Conservation (phyloP, 352 stramenopile genomes). For the Plasmopara muralis region DNA sequence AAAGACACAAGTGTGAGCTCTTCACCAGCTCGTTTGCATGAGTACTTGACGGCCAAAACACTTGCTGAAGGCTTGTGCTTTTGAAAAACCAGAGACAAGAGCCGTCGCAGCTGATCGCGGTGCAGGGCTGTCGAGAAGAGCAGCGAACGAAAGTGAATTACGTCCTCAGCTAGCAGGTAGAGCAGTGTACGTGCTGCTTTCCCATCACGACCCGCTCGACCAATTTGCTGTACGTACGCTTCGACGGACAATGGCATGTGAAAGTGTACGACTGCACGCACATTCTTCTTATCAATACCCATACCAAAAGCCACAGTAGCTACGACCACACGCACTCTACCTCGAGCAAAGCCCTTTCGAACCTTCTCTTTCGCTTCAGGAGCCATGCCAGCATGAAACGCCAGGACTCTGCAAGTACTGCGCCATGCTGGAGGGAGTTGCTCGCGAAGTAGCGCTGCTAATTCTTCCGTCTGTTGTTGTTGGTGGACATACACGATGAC, state of each 20-base stretch:
- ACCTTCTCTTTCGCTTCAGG: conserved; percentile 71
- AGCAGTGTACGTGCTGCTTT: conserved; percentile 62
- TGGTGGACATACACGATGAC: conserved; percentile 83
- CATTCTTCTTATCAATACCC: conserved; percentile 98
- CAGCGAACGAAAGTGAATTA: conserved; percentile 61
- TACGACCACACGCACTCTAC: conserved; percentile 86
- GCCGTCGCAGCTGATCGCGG: conserved; percentile 33
- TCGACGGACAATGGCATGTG: conserved; percentile 95
- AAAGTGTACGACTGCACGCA: conserved; percentile 97
- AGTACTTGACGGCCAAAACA: conserved; percentile 25
- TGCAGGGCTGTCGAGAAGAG: conserved; percentile 66
- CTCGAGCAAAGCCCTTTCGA: conserved; percentile 81
- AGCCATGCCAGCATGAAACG: conserved; percentile 94
- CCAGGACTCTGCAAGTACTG: conserved; percentile 38
- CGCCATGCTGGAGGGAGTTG: conserved; percentile 34
- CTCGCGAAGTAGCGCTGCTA: conserved; percentile 57
- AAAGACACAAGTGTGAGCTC: conserved; percentile 33
- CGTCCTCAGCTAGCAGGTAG: conserved; percentile 61
- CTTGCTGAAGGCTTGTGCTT: conserved; percentile 4
- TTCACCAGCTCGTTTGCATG: conserved; percentile 7
- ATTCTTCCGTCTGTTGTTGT: conserved; percentile 65
- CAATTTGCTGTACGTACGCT: conserved; percentile 97
- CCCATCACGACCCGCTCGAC: conserved; percentile 92
- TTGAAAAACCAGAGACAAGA: conserved; percentile 42
- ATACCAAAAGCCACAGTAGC: conserved; percentile 98